Evolutionary conservation across 805 yeast species (phyloP).

Genomic region (Hanseniaspora hatyaiensis): DNA sequence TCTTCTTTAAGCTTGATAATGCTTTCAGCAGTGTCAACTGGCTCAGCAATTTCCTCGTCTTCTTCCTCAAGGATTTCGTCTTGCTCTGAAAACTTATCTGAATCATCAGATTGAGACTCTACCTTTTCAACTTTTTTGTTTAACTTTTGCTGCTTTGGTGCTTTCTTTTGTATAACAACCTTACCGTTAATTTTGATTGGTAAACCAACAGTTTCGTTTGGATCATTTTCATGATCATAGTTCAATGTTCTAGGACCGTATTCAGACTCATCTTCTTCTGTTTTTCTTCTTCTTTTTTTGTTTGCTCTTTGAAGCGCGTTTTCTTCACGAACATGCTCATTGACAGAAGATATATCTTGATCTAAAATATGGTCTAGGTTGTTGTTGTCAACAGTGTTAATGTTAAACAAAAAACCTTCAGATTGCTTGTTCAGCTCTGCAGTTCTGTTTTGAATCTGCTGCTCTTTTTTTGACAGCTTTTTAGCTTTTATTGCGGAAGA

Average conservation of each 20-base stretch:
- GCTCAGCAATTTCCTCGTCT: slow-evolving; percentile 28
- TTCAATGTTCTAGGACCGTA: slow-evolving; percentile 66
- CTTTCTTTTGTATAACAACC: slow-evolving; percentile 39
- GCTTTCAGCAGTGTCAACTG: slow-evolving; percentile 42
- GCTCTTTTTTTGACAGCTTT: slow-evolving; percentile 20
- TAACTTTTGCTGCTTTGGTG: slow-evolving; percentile 19
- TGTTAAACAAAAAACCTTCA: slow-evolving; percentile 25
- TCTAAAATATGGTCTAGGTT: not conserved
- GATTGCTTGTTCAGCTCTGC: slow-evolving; percentile 25
- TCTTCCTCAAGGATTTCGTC: slow-evolving; percentile 27
- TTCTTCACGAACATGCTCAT: slow-evolving; percentile 17
- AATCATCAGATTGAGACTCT: slow-evolving; percentile 18
- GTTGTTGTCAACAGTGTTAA: slow-evolving; percentile 20
- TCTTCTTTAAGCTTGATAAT: slow-evolving; percentile 62
- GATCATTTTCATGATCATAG: slow-evolving; percentile 32
- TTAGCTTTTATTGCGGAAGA: not conserved
- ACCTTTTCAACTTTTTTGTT: slow-evolving; percentile 16
- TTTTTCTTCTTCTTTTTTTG: slow-evolving; percentile 20
- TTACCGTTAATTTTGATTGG: slow-evolving; percentile 74
- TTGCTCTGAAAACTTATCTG: slow-evolving; percentile 18
- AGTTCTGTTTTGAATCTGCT: slow-evolving; percentile 24
- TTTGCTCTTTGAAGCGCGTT: not conserved
- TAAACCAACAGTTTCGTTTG: slow-evolving; percentile 46
- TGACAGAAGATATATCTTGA: slow-evolving; percentile 19
- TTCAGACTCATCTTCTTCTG: slow-evolving; percentile 66